These are phyloP conservation scores for Pseudotulostoma volvatum DNA, from an alignment of 495 filamentous ascomycete species.

Conservation along the genomic window DNA sequence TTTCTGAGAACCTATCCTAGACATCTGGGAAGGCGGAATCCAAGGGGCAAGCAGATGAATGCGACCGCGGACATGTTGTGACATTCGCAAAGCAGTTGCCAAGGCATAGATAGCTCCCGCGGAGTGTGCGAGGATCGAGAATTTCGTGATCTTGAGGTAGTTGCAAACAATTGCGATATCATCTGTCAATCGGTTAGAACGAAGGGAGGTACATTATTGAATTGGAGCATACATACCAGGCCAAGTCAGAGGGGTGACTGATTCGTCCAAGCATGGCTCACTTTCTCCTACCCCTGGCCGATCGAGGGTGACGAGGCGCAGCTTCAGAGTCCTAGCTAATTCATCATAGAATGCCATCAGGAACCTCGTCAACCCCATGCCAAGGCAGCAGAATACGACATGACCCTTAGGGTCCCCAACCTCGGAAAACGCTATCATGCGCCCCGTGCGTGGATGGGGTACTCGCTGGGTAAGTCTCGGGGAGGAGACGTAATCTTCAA, in stretches of 20 bases:
- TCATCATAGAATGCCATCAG: conserved; percentile 97
- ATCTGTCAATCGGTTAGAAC: conserved; percentile 37
- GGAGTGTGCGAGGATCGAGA: conserved; percentile 94
- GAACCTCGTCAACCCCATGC: conserved; percentile 93
- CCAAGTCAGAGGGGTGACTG: conserved; percentile 81
- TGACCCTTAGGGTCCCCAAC: conserved; percentile 85
- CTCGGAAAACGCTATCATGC: conserved; percentile 88
- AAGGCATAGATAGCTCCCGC: conserved; percentile 96
- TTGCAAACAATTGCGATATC: conserved; percentile 94
- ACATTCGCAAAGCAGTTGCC: conserved; percentile 87
- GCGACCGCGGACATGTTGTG: conserved; percentile 84
- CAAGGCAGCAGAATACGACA: conserved; percentile 91
- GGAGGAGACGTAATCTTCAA: conserved; percentile 69
- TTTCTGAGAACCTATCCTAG: conserved; percentile 57
- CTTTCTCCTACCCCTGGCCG: conserved; percentile 90
- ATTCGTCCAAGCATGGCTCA: conserved; percentile 61
- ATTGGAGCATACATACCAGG: conserved; percentile 45
- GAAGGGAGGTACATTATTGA: not conserved
- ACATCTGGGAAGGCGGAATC: conserved; percentile 97
- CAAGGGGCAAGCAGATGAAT: conserved; percentile 93
- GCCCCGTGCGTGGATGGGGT: conserved; percentile 64
- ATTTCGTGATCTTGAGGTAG: conserved; percentile 80
- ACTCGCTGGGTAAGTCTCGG: conserved; percentile 78
- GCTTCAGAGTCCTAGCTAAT: conserved; percentile 69
- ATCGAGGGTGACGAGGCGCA: conserved; percentile 86